phyloP scores from a whole-genome alignment of 495 filamentous ascomycete species.

The Aspergillus sclerotiicarbonarius region DNA sequence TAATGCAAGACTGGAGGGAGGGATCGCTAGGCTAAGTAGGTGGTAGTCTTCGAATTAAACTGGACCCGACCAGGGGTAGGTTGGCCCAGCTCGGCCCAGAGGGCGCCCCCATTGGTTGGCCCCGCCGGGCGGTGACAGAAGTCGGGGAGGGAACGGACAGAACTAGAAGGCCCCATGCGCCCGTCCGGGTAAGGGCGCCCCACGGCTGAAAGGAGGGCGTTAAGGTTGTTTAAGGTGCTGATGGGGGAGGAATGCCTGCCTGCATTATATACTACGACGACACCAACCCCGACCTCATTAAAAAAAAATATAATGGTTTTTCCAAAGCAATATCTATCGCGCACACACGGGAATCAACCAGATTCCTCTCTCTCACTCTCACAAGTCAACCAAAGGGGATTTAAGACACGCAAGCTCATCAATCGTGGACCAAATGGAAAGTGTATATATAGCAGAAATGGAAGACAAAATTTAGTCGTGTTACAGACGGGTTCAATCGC shows the following conservation, averaged over 20 bases:
- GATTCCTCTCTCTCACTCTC: not conserved
- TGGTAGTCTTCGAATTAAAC: not conserved
- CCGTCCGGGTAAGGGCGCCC: too few relatives aligned
- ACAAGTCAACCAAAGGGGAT: not conserved
- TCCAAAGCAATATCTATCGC: not conserved
- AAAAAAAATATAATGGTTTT: too few relatives aligned
- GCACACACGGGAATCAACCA: not conserved
- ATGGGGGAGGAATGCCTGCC: too few relatives aligned
- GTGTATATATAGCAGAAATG: conserved; percentile 15
- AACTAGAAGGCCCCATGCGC: too few relatives aligned
- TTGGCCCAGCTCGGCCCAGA: conserved; percentile 2
- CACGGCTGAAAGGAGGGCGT: too few relatives aligned
- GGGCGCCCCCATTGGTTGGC: too few relatives aligned
- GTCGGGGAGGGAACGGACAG: conserved; percentile 4
- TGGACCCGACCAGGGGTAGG: conserved; percentile 6
- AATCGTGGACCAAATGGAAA: conserved; percentile 8
- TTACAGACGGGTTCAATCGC: conserved; percentile 17
- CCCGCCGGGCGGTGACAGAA: conserved; percentile 29
- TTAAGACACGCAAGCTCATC: conserved; percentile 3
- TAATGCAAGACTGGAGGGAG: conserved; percentile 13
- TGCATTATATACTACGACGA: too few relatives aligned
- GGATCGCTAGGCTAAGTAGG: not conserved
- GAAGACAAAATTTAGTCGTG: conserved; percentile 5
- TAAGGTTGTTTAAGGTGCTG: too few relatives aligned
- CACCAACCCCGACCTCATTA: too few relatives aligned